These are phyloP conservation scores for Poa pratensis DNA, from an alignment of 176 grass and related monocot species.

Conservation along the genomic window DNA sequence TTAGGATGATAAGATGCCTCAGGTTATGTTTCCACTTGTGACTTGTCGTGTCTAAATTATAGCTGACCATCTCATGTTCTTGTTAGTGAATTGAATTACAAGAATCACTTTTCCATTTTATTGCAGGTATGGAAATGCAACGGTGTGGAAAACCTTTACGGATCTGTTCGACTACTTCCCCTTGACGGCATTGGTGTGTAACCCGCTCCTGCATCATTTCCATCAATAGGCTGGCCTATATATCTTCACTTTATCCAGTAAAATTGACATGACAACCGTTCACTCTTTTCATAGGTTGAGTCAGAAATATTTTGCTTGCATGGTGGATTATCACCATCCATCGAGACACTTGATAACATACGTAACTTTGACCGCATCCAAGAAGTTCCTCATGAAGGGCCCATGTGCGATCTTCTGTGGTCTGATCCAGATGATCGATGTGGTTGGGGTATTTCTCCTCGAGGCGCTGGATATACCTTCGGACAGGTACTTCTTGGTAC, in stretches of 20 bases:
- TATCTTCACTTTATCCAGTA: conserved; percentile 6
- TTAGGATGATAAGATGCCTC: conserved; percentile 5
- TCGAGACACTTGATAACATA: conserved; percentile 94
- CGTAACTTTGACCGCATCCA: conserved; percentile 91
- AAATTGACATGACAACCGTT: conserved; percentile 7
- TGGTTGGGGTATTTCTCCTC: conserved; percentile 97
- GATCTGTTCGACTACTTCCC: conserved; percentile 98
- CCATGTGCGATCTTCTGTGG: conserved; percentile 99
- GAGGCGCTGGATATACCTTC: conserved; percentile 96
- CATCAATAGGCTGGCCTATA: neutral
- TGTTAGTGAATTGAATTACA: neutral
- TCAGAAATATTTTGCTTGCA: conserved; percentile 99
- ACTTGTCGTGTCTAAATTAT: neutral
- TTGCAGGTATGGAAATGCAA: conserved; percentile 94
- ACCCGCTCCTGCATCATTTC: conserved; percentile 8
- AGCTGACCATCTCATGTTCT: neutral
- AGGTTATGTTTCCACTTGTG: neutral
- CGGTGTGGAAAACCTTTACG: conserved; percentile 98
- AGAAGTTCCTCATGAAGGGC: conserved; percentile 98
- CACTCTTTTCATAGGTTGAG: conserved; percentile 62
- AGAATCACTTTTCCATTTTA: neutral
- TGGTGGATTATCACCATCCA: conserved; percentile 91
- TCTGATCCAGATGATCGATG: conserved; percentile 95
- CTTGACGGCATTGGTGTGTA: conserved; percentile 86
- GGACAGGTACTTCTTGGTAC: conserved; percentile 63